Base-by-base conservation (phyloP, 116 monocot species). In the Papilionanthe hybrid region DNA sequence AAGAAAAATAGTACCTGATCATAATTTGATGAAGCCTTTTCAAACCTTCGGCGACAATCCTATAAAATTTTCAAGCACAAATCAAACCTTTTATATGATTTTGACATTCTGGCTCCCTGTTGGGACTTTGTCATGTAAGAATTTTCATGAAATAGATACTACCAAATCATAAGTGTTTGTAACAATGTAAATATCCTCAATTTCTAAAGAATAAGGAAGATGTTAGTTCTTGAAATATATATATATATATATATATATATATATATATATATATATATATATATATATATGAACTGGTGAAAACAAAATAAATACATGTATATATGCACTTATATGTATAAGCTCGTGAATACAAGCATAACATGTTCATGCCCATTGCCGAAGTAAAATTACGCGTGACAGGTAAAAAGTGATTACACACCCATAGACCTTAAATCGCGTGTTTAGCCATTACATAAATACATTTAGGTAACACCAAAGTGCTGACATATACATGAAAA, bases 1-100 rank as follows among this genome's bases (percentile, higher is more conserved):
- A 32, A 69, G 18, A 69, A 69, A 68, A 68, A 30, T 68, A 69
- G 32, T 41, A 94, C 95, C 92, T 92, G 92, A 83, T 92, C 95
- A 86, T 92, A 95, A 29, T 76, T 84, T 53, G 72, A 30, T 55
- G 92, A 82, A 67, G 95, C 95, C 80, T 89, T 95, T 77, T 92
- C 95, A 81, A 92, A 92, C 4, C 95, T 85, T 28, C 85, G 83
- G 30, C 90, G 90, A 79, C 90, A 88, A 41, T 95, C 95, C 95
- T 95, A 81, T 72, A 78, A 58, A 75, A 76, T 8, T 28, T 17
- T 44, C 44, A 43, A 8, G n/a, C 23, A 73, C 44, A 44, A 43
- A 44, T 73, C 20, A 71, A 9, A 43, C 44, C 0, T 43, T 8
- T 73, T 73, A 7, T 73, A 73, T 43, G 73, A 44, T 43, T 68